Evolutionary conservation across 1,284 basidiomycete species (phyloP), one percentile per base, ranked within the genome.

Genomic region (Cystobasidium pallidum): DNA sequence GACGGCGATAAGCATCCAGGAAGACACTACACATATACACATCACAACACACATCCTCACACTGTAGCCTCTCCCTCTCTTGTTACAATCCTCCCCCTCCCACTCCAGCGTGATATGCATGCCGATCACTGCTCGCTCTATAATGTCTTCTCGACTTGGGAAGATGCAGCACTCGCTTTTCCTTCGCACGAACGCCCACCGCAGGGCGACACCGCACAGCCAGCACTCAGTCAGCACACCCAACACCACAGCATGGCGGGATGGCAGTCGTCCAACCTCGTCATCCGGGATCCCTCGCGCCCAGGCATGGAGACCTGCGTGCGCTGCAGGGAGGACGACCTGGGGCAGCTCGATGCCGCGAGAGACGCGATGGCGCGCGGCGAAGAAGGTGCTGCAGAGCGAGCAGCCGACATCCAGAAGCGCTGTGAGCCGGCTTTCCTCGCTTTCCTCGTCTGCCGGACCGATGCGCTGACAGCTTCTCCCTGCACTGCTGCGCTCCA

Each of bases 191-290:
- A n/a, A n/a, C n/a, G n/a, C n/a, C n/a, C n/a, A n/a, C n/a, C n/a
- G n/a, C n/a, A n/a, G n/a, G n/a, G n/a, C n/a, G n/a, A n/a, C n/a
- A n/a, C n/a, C n/a, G n/a, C n/a, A n/a, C n/a, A n/a, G n/a, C n/a
- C n/a, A n/a, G n/a, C n/a, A n/a, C n/a, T n/a, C n/a, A n/a, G n/a
- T n/a, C n/a, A n/a, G n/a, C n/a, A 2, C 54, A 28, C n/a, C 24
- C 19, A 30, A 2, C 4, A 3, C 28, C 6, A 8, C 58, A 43
- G 13, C 3, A 61, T 61, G 58, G 58, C 58, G 13, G 58, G 58
- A 8, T 61, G 58, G 58, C 58, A 61, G 34, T 61, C 58, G 13
- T 61, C 58, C 26, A 28, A 39, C 26, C 58, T 61, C n/a, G 58
- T 61, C 58, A 24, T 61, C 36, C 6, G 41, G 45, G 39, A 61